Percentiles rank a stretch among this genome's conserved stretches.
Evolutionary conservation across 1,139 yeast species (phyloP).

Genomic region (Pneumocystis oryctolagi): DNA sequence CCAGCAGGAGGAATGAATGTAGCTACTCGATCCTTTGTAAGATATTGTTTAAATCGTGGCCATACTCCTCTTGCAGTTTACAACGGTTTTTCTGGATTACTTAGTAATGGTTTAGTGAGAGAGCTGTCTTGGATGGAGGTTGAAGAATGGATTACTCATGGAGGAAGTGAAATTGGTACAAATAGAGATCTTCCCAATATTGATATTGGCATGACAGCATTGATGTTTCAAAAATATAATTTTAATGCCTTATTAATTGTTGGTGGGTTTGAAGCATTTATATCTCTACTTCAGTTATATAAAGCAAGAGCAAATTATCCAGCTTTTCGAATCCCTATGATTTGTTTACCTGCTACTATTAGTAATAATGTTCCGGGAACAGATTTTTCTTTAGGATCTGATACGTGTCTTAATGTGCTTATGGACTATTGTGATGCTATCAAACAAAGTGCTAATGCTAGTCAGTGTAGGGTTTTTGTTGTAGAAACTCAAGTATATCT

Average conservation of each 20-base stretch:
- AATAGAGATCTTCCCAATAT: conserved; percentile 71
- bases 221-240: conserved; percentile 67
- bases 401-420: conserved; percentile 82
- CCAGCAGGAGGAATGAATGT: conserved; percentile 95
- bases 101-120: conserved; percentile 61
- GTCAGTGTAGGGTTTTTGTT: conserved; percentile 86
- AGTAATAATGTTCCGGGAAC: conserved; percentile 98
- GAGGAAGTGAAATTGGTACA: conserved; percentile 94
- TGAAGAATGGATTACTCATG: conserved; percentile 77
- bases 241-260: conserved; percentile 77
- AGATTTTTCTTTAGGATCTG: conserved; percentile 84
- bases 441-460: conserved; percentile 87
- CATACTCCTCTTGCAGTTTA: conserved; percentile 77
- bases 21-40: conserved; percentile 79
- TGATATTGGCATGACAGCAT: conserved; percentile 79
- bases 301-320: conserved; percentile 62
- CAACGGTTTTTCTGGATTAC: conserved; percentile 85
- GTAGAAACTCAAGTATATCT: conserved; percentile 64
- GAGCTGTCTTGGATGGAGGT: conserved; percentile 73
- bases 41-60: conserved; percentile 80
- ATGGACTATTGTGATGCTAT: conserved; percentile 88
- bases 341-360: conserved; percentile 84
- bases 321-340: conserved; percentile 84
- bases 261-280: conserved; percentile 92
- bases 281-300: conserved; percentile 66